Conservation (phyloP, 352 stramenopile genomes). For the Aphanomyces invadans region DNA sequence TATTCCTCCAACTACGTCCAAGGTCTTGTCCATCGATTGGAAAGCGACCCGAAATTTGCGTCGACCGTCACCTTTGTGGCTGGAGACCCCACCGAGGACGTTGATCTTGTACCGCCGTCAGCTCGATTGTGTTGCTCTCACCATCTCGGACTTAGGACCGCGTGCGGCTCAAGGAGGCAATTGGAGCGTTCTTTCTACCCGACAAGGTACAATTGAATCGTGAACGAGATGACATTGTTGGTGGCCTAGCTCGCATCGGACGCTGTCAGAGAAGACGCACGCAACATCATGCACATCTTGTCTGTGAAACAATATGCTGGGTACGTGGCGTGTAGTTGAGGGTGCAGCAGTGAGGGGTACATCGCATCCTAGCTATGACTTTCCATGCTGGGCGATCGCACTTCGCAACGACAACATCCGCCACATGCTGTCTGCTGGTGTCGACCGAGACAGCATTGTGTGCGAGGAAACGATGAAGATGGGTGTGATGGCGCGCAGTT, state of each 20-base stretch:
- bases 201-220: conserved; percentile 61
- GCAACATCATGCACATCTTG: conserved; percentile 81
- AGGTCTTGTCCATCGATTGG: conserved; percentile 55
- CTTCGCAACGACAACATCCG: conserved; percentile 62
- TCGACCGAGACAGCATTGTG: conserved; percentile 73
- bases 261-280: conserved; percentile 60
- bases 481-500: conserved; percentile 71
- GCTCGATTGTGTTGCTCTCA: neutral
- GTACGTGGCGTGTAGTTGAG: too few relatives aligned
- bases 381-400: conserved; percentile 67
- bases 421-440: conserved; percentile 69
- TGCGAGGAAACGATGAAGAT: conserved; percentile 87
- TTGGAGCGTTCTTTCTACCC: conserved; percentile 77
- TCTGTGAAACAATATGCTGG: conserved; percentile 61
- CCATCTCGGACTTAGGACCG: conserved; percentile 30
- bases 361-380: conserved; percentile 12
- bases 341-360: too few relatives aligned
- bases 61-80: conserved; percentile 74
- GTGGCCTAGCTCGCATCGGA: conserved; percentile 59
- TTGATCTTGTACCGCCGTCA: conserved; percentile 41
- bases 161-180: conserved; percentile 41
- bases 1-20: conserved; percentile 61
- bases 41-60: conserved; percentile 72
- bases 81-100: conserved; percentile 51
- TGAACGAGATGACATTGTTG: too few relatives aligned